Evolutionary conservation across 2,329 filamentous ascomycete genomes (phyloP), one percentile per base, ranked within the genome.

Genomic region (Zymoseptoria passerinii): DNA sequence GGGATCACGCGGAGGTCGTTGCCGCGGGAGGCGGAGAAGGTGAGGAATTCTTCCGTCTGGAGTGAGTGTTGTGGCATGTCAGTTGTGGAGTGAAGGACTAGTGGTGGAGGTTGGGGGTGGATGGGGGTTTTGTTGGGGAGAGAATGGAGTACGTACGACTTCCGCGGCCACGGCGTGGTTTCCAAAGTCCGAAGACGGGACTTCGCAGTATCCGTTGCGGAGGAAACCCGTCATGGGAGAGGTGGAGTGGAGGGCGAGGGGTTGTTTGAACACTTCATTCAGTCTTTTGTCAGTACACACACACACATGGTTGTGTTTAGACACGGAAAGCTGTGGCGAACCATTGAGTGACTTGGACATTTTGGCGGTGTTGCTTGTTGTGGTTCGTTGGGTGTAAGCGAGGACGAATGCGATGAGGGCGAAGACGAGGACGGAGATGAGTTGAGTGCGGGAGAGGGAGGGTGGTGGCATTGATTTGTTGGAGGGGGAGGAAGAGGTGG

Each of bases 141-240:
- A 9, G 35, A 19, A 50, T n/a, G 18, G 9, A 18, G 23, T 48
- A 49, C 48, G 13, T 54, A 61, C 58, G 1, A 86, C 73, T 28
- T 82, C 77, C 54, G 71, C 75, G n/a, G 83, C 83, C 23, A 86
- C 74, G 27, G 79, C 78, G 68, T 86, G 83, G 69, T 85, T 85
- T 20, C 83, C 83, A 18, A 71, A 73, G 66, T 86, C 83, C 13
- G 75, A 74, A 1, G 73, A 69, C 3, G 79, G 81, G 4, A 80
- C 77, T 60, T 80, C 75, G 72, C 83, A 86, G 71, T 83, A 85
- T 19, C 83, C 83, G 59, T 82, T 83, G 52, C 82, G 79, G 63
- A 81, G 78, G 74, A 79, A 85, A 55, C 83, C 83, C 1, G 83
- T 85, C 67, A 82, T 75, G 8, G 83, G 83, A 52, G 77, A 75